Conservation (phyloP, 768 basidiomycete species). For the Leccinum variicolor region DNA sequence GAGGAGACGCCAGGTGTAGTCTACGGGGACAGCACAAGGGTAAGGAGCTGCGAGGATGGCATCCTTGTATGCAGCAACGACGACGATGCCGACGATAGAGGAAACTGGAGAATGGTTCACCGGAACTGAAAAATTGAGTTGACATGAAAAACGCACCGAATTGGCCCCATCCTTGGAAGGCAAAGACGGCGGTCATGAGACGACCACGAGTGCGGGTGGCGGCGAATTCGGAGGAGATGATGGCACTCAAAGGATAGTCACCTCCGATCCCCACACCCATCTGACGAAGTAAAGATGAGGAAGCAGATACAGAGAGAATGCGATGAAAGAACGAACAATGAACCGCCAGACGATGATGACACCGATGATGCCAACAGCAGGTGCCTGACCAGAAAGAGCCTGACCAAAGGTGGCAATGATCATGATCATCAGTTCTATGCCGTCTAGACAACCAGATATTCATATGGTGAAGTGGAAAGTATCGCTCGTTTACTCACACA, state of each 20-base stretch:
- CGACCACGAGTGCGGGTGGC: conserved; percentile 73
- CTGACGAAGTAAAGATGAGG: conserved; percentile 24
- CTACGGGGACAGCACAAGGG: conserved; percentile 48
- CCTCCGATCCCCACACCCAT: conserved; percentile 86
- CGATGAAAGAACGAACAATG: conserved; percentile 38
- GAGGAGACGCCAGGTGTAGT: conserved; percentile 81
- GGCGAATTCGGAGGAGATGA: conserved; percentile 89
- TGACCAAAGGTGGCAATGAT: conserved; percentile 78
- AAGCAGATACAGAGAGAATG: background rate
- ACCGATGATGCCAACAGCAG: conserved; percentile 69
- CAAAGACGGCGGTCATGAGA: conserved; percentile 88
- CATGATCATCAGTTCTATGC: conserved; percentile 69
- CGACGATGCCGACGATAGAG: conserved; percentile 60
- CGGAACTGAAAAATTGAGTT: background rate
- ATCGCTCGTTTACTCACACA: conserved; percentile 52
- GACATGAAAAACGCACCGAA: conserved; percentile 44
- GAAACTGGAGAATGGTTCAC: conserved; percentile 41
- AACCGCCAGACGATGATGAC: conserved; percentile 83
- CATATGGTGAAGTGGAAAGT: background rate
- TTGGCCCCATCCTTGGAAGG: conserved; percentile 86
- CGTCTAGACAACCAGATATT: conserved; percentile 31
- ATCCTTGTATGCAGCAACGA: conserved; percentile 66
- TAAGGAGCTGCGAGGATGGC: conserved; percentile 44
- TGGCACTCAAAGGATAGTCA: conserved; percentile 82
- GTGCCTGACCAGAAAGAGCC: conserved; percentile 65